Evolutionary conservation across 148 eudicot species (phyloP), one percentile per base, ranked within the genome.

Genomic region (Camellia granthamiana): DNA sequence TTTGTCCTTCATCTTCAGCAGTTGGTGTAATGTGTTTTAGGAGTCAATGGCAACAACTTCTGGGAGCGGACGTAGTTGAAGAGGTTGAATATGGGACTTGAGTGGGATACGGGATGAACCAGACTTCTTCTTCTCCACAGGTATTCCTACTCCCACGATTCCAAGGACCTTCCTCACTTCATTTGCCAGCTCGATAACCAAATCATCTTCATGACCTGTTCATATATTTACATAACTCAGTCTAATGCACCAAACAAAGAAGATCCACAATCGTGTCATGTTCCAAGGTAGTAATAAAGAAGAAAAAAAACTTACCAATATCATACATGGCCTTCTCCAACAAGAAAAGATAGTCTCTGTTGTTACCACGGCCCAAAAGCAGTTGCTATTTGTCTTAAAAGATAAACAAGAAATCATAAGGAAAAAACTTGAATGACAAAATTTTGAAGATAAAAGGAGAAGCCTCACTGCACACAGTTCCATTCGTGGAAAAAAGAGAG

Each of bases 331-430:
- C 97, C 84, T 93, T 93, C 86, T 95, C 97, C 85, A 95, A 85
- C 85, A 79, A 78, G 90, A 95, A 95, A 59, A 95, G 83, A 82
- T 95, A 95, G 47, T 93, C 94, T 82, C 91, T 85, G 82, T 95
- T 95, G 87, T 93, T 95, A 51, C 98, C 98, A 77, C 97, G 98
- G 98, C 71, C 98, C 98, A 84, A 56, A 77, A 62, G 98, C 98
- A 78, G 94, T 93, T 69, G 98, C 98, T 76, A 95, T 95, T 92
- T 95, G 98, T 90, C 91, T 90, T 82, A 30, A 83, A 72, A 62
- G 60, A 66, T 52, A 56, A 55, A 71, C 1, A 74, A 59, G 30
- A 15, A 75, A 19, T 67, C 6, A 81, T 19, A 10, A 54, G 2
- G 63, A 44, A 72, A 44, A 46, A 71, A 2, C 43, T 75, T n/a